These are phyloP conservation scores for Aspergillus olivimuriae DNA, from an alignment of 495 filamentous ascomycete species.

Conservation along the genomic window DNA sequence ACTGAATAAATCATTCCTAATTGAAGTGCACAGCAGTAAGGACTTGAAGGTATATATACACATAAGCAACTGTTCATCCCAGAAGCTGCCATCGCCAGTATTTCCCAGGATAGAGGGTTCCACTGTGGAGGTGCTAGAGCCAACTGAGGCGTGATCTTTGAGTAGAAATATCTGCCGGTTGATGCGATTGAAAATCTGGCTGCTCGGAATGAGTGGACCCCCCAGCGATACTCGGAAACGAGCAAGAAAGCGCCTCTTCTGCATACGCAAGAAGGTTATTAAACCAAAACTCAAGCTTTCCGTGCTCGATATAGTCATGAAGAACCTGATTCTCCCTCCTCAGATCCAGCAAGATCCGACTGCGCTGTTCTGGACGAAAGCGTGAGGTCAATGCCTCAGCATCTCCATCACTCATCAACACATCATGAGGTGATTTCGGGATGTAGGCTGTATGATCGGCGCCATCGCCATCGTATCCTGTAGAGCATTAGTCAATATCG, in stretches of 20 bases:
- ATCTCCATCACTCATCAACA: conserved; percentile 42
- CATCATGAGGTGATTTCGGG: conserved; percentile 43
- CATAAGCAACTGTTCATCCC: too few species aligned
- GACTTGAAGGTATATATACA: too few species aligned
- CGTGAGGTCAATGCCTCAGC: conserved; percentile 46
- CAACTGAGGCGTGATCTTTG: conserved; percentile 13
- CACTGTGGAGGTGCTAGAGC: conserved; percentile 10
- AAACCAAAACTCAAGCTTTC: conserved; percentile 56
- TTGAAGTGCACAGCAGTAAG: too few species aligned
- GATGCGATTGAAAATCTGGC: not conserved
- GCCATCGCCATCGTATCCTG: conserved; percentile 9
- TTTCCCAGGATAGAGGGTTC: too few species aligned
- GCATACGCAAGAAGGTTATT: conserved; percentile 38
- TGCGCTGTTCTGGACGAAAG: conserved; percentile 45
- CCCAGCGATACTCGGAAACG: not conserved
- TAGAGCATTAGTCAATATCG: conserved; percentile 4
- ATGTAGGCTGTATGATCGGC: conserved; percentile 25
- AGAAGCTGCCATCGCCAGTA: too few species aligned
- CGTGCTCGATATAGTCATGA: conserved; percentile 46
- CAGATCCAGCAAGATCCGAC: conserved; percentile 45
- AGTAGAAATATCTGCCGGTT: not conserved
- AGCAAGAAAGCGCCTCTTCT: conserved; percentile 6
- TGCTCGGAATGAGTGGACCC: not conserved
- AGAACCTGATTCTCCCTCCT: conserved; percentile 48
- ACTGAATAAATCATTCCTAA: too few species aligned